Conservation (phyloP, 805 yeast species). For the Metschnikowia matae region DNA sequence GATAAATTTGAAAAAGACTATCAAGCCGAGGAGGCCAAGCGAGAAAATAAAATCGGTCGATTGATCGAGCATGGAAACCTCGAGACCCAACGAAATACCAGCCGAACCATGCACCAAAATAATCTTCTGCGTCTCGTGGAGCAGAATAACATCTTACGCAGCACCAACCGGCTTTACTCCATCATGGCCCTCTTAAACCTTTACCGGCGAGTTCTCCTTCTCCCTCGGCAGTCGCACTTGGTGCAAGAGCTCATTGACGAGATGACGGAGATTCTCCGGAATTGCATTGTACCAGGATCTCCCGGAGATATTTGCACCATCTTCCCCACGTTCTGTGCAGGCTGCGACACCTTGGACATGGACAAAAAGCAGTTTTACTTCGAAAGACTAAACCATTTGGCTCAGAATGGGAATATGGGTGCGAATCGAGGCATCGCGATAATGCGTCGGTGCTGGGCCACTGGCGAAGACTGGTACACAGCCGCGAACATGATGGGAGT, state of each 20-base stretch:
- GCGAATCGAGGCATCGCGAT: slow-evolving; percentile 45
- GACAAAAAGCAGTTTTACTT: slow-evolving; percentile 33
- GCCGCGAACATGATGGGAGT: slow-evolving; percentile 40
- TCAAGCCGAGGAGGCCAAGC: slow-evolving; percentile 13
- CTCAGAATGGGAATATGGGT: slow-evolving; percentile 39
- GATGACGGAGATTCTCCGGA: slow-evolving; percentile 34
- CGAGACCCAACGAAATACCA: not conserved
- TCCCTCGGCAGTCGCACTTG: slow-evolving; percentile 42
- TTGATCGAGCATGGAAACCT: slow-evolving; percentile 12
- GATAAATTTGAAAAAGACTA: slow-evolving; percentile 10
- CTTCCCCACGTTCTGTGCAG: slow-evolving; percentile 55
- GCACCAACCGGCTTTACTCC: slow-evolving; percentile 51
- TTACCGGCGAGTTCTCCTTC: slow-evolving; percentile 49
- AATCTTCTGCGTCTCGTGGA: slow-evolving; percentile 21
- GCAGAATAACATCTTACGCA: slow-evolving; percentile 35
- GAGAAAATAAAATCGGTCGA: slow-evolving; percentile 12
- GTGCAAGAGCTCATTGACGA: slow-evolving; percentile 47
- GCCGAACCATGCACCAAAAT: not conserved
- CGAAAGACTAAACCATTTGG: slow-evolving; percentile 39
- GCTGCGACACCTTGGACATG: slow-evolving; percentile 48
- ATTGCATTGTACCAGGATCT: slow-evolving; percentile 41
- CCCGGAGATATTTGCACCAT: slow-evolving; percentile 54
- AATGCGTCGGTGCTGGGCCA: slow-evolving; percentile 52
- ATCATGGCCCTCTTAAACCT: slow-evolving; percentile 53
- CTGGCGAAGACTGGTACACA: slow-evolving; percentile 49